Percentiles rank a stretch among this genome's conserved stretches.
phyloP scores from a whole-genome alignment of 352 stramenopile genomes.

The Pythium grandisporangium region DNA sequence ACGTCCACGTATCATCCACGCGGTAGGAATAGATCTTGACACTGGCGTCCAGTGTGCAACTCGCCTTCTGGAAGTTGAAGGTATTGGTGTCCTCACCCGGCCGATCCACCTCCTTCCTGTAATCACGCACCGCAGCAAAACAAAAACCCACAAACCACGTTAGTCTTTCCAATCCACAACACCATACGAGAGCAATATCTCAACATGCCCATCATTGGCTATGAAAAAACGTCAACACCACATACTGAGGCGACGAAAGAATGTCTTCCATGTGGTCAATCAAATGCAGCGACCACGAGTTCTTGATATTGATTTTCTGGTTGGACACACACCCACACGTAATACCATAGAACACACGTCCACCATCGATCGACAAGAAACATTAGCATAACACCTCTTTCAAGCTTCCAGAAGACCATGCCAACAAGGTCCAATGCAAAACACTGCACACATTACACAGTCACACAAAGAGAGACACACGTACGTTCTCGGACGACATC shows the following conservation, averaged over 20 bases:
- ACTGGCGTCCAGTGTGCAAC: constrained; percentile 96
- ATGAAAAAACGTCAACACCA: neutral
- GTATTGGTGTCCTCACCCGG: constrained; percentile 42
- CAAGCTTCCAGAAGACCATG: no score
- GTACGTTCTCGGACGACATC: constrained; percentile 87
- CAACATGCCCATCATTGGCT: neutral
- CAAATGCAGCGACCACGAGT: constrained; percentile 94
- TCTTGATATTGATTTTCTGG: constrained; percentile 98
- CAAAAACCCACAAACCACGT: no score
- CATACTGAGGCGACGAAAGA: constrained; percentile 59
- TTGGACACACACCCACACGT: no score
- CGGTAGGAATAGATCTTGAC: constrained; percentile 99
- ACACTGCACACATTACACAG: neutral
- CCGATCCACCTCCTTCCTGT: constrained; percentile 13
- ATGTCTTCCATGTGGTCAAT: constrained; percentile 98
- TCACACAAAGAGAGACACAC: neutral
- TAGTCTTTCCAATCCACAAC: no score
- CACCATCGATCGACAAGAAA: neutral
- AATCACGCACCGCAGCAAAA: no score
- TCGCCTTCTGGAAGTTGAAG: constrained; percentile 97
- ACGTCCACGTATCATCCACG: constrained; percentile 97
- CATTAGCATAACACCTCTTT: no score
- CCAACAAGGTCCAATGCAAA: no score
- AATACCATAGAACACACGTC: no score
- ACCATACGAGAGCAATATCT: neutral